Conservation (phyloP, 805 yeast genomes). For the Sugiyamaella boreocaroliniensis region DNA sequence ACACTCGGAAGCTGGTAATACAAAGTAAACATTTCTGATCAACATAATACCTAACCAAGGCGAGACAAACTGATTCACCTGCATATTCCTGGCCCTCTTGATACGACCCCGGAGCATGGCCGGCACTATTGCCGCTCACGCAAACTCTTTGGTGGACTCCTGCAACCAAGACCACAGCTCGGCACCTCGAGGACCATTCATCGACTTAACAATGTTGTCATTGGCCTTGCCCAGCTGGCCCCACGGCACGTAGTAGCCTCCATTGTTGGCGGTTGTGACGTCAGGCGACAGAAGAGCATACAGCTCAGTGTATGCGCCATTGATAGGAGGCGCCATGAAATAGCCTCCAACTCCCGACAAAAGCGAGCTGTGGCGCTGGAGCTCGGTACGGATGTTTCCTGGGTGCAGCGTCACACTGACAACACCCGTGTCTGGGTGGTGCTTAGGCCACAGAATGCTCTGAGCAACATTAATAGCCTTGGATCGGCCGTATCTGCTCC, state of each 20-base stretch:
- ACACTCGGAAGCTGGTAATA: too few species aligned
- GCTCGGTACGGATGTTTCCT: constrained; percentile 34
- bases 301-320: constrained; percentile 40
- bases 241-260: constrained; percentile 38
- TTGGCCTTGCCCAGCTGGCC: constrained; percentile 34
- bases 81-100: too few species aligned
- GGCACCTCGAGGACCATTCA: constrained; percentile 30
- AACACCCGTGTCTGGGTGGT: constrained; percentile 30
- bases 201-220: constrained; percentile 31
- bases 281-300: constrained; percentile 37
- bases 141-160: background rate
- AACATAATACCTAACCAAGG: too few species aligned
- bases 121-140: too few species aligned
- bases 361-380: constrained; percentile 25
- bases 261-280: constrained; percentile 30
- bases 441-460: constrained; percentile 32
- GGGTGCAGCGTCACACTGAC: constrained; percentile 37
- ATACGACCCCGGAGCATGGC: too few species aligned
- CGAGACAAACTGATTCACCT: too few species aligned
- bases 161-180: constrained; percentile 34
- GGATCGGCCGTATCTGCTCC: constrained; percentile 36
- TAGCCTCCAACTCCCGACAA: background rate
- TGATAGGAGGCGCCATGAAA: constrained; percentile 17
- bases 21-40: too few species aligned
- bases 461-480: constrained; percentile 39